Conservation (phyloP, 768 basidiomycete species). For the Russula sp. region DNA sequence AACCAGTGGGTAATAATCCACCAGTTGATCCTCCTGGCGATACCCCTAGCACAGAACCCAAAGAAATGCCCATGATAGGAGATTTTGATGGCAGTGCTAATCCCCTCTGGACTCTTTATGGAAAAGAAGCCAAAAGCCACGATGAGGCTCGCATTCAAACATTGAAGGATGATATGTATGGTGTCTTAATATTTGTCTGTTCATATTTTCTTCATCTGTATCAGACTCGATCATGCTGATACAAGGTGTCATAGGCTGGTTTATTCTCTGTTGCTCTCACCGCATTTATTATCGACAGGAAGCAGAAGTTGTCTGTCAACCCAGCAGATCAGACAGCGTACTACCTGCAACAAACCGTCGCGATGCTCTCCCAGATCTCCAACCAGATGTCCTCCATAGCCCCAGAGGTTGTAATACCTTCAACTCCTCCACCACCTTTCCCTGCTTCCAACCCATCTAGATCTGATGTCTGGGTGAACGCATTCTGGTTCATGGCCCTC, state of each 20-base stretch:
- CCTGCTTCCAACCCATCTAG: neutral
- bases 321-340: neutral
- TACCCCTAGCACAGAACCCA: too few relatives aligned
- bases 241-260: neutral
- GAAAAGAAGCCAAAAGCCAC: neutral
- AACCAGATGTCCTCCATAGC: neutral
- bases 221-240: neutral
- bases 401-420: neutral
- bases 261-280: constrained; percentile 5
- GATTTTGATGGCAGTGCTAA: neutral
- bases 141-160: neutral
- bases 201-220: neutral
- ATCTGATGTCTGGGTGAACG: neutral
- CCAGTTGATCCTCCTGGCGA: too few relatives aligned
- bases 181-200: neutral
- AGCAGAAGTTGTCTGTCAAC: neutral
- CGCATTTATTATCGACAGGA: neutral
- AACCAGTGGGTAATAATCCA: too few relatives aligned
- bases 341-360: neutral
- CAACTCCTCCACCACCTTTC: neutral
- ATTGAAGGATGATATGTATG: neutral
- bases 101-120: neutral
- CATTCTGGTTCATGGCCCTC: neutral
- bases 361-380: neutral
- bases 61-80: too few relatives aligned